Base-by-base conservation (phyloP, 2,329 filamentous ascomycete species). In the Fusarium sp. region DNA sequence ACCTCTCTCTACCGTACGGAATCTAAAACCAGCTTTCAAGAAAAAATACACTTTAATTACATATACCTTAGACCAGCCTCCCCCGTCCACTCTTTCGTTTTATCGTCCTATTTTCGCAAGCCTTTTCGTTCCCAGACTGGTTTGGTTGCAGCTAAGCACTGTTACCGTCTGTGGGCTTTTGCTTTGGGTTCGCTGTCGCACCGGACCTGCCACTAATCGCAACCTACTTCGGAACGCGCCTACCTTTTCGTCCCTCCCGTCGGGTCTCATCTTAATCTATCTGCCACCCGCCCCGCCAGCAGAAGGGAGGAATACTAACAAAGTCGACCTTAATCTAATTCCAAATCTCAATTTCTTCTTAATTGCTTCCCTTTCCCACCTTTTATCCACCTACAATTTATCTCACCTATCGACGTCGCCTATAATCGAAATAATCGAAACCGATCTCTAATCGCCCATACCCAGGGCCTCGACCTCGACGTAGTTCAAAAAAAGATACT, bases 251-350 rank as follows among this genome's bases (percentile, higher is more conserved):
- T 18, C 24, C 49, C 13, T 52, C 45, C 32, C 45, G 13, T 38
- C 34, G 18, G 18, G 34, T 45, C 57, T 67, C 64, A 63, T 45
- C 30, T 62, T 72, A 75, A 75, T 73, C 53, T 70, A 73, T 52
- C 63, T 74, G 69, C 62, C 51, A 62, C 62, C 38, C 57, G 38
- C 62, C 66, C 57, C 55, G 64, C 60, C 61, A 58, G 61, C 58
- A 54, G 52, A n/a, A 47, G 45, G 45, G 25, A 43, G 34, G 49
- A 43, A 53, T 29, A 53, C 49, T 53, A 53, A 53, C 49, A 53
- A 41, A 24, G 18, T 18, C 22, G 32, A 25, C 38, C 49, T 20
- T 53, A 22, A 53, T 53, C 49, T 32, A 64, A 44, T 57, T 16
- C 41, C 20, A 11, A 44, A 24, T 43, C 24, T 64, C 49, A 43